Base-by-base conservation (phyloP, 2,329 filamentous ascomycete species). In the Camptophora hylomeconis region DNA sequence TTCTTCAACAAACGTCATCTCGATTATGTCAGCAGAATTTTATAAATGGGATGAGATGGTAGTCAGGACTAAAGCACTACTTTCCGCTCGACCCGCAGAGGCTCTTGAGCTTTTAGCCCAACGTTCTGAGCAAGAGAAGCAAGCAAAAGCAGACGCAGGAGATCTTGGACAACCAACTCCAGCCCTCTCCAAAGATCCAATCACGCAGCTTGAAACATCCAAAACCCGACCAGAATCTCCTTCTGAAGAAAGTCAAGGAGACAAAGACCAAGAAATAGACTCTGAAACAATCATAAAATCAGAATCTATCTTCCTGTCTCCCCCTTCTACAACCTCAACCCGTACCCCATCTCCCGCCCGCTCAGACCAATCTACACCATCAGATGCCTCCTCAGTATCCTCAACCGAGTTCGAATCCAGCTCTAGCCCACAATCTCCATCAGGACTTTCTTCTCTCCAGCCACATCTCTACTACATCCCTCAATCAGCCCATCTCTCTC, bases 11-110 rank as follows among this genome's bases (percentile, higher is more conserved):
- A 73, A 65, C 2, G 52, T 86, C 1, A 60, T 92, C 1, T 74
- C 76, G 0, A 63, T 92, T 26, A 72, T 82, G 37, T 83, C 77
- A 1, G 73, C 83, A 44, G 70, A 73, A 18, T 92, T 92, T 51
- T 77, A 67, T 58, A 80, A 80, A 36, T 92, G 82, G 81, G 63
- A 59, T 0, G 68, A 75, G 22, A 79, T 92, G 43, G 62, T 86
- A 7, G 65, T 75, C 42, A 60, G 72, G 31, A 82, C 75, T 22
- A 78, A 78, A 28, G 68, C 68, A 5, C 54, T 75, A 2, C 54
- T 89, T 3, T 75, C 75, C 0, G 65, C 69, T 0, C 56, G 68
- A 3, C 67, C 74, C 0, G 48, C 57, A 14, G 35, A 37, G 18
- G 32, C 35, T 7, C 26, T 38, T 4, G 26, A 27, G n/a, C 28